These are phyloP conservation scores for Botryobasidium botryosum DNA, from an alignment of 768 basidiomycete genomes.

Conservation along the genomic window DNA sequence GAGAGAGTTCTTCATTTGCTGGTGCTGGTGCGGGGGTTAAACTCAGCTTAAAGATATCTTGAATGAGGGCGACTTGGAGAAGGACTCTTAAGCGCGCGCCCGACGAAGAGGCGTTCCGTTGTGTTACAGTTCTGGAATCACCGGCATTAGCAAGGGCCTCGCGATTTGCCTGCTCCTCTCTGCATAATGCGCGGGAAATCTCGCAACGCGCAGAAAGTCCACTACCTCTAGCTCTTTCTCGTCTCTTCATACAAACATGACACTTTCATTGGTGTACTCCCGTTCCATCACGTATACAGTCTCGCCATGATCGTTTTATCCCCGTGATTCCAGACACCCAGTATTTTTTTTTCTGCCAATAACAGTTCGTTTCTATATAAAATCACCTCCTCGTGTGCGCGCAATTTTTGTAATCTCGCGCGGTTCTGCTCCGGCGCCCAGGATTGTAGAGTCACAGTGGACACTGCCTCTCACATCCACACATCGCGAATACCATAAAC, in stretches of 20 bases:
- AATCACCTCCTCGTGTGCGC: conserved; percentile 20
- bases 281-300: conserved; percentile 17
- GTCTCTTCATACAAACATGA: too few species aligned
- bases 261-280: too few species aligned
- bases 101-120: conserved; percentile 46
- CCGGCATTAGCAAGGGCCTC: too few species aligned
- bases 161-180: too few species aligned
- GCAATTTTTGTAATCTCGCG: conserved; percentile 56
- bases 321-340: too few species aligned
- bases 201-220: too few species aligned
- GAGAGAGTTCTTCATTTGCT: background rate
- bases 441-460: conserved; percentile 39
- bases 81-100: conserved; percentile 38
- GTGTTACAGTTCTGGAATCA: too few species aligned
- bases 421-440: conserved; percentile 48
- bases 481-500: too few species aligned
- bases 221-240: too few species aligned
- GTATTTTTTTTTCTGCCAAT: too few species aligned
- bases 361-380: conserved; percentile 10
- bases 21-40: conserved; percentile 3
- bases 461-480: too few species aligned
- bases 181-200: too few species aligned
- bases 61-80: conserved; percentile 28
- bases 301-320: conserved; percentile 30
- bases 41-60: conserved; percentile 34